Evolutionary conservation across 345 rosid species (phyloP).

Genomic region (Populus deltoides): DNA sequence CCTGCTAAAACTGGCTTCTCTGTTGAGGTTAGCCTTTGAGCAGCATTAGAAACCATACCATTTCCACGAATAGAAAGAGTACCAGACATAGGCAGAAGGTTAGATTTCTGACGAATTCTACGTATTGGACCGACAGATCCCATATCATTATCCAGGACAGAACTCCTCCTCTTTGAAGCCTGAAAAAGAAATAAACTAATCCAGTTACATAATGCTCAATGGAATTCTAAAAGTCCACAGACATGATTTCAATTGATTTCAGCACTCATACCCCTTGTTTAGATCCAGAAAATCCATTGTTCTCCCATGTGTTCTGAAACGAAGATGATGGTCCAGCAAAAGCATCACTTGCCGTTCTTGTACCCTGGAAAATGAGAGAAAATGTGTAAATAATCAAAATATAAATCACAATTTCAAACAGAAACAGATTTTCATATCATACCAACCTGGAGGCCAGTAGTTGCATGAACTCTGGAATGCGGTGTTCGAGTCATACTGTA

Average conservation of each 20-base stretch:
- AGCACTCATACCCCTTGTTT: constrained; percentile 44
- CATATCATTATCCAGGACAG: constrained; percentile 69
- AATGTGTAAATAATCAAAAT: neutral
- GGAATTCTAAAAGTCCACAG: neutral
- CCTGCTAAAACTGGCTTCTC: constrained; percentile 25
- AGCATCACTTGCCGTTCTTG: constrained; percentile 27
- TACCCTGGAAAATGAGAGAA: constrained; percentile 38
- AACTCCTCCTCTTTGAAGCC: constrained; percentile 74
- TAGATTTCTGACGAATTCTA: constrained; percentile 84
- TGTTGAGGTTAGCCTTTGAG: constrained; percentile 27
- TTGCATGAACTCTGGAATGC: constrained; percentile 61
- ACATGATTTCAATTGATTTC: neutral
- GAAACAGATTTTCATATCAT: neutral
- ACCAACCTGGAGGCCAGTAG: constrained; percentile 52
- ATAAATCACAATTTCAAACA: neutral
- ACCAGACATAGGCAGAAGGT: constrained; percentile 46
- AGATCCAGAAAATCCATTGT: constrained; percentile 51
- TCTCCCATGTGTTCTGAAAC: constrained; percentile 30
- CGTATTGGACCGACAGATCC: constrained; percentile 83
- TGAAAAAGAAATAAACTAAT: constrained; percentile 23
- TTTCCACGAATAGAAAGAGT: constrained; percentile 23
- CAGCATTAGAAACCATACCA: constrained; percentile 29
- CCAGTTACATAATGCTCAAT: neutral
- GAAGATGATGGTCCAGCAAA: constrained; percentile 40
- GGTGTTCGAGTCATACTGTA: constrained; percentile 91